Evolutionary conservation across 257 asterid species (phyloP), one percentile per base, ranked within the genome.

Genomic region (Solanum bulbocastanum): DNA sequence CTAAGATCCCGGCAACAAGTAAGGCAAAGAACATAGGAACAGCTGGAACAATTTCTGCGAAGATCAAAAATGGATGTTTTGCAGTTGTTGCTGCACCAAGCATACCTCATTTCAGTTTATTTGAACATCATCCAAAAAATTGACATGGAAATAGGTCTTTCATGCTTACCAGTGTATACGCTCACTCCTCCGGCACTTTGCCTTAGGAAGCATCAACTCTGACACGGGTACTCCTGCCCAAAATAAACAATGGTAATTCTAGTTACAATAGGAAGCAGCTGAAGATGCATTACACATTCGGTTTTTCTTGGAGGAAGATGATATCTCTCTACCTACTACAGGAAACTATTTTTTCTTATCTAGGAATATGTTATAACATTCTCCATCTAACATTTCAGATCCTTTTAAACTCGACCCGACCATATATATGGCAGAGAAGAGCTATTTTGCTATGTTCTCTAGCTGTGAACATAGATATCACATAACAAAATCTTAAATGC

Each of bases 1-100:
- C 98, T 92, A 42, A 97, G 89, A 92, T 97, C 99, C 86, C 82
- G 93, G 85, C 97, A 97, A 88, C 98, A 97, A 58, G 92, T 90
- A 87, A 96, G 94, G 87, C 99, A 97, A 87, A 97, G 94, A 87
- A 94, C 98, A 91, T 92, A 97, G 87, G 92, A 88, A 87, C 99
- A 97, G 33, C 30, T 86, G 37, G 92, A 90, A 90, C 98, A 96
- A 93, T 94, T 96, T 83, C 96, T 89, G 87, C 93, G 94, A 78
- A 91, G 90, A 89, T 93, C 96, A 90, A 88, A 87, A 83, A 96
- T 94, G 12, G 98, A 93, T 56, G 98, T 95, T 88, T 88, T 93
- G 90, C 99, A 96, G 89, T 94, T 92, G 94, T 94, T 92, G 85
- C 96, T 96, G 95, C 92, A 92, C 10, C 86, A 87, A 84, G 83